Percentiles rank a stretch among this genome's conserved stretches.
phyloP scores from a whole-genome alignment of 441 rosid species.

The Melianthus villosus region DNA sequence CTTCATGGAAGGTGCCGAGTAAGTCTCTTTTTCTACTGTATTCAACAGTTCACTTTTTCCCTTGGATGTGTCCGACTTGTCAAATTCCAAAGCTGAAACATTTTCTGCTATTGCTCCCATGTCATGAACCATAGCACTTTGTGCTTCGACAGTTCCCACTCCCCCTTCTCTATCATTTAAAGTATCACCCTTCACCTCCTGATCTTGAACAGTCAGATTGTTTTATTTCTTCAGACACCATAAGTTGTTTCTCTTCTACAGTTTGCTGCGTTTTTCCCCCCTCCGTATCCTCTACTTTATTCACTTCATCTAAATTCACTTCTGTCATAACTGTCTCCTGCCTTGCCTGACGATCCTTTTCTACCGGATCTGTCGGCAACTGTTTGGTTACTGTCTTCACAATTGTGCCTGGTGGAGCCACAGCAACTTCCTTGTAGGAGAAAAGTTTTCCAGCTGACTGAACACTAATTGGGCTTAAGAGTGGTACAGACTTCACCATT shows the following conservation, averaged over 20 bases:
- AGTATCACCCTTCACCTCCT: conserved; percentile 13
- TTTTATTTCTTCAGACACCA: conserved; percentile 18
- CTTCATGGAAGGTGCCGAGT: conserved; percentile 15
- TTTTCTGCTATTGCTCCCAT: conserved; percentile 15
- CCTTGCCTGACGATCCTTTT: conserved; percentile 16
- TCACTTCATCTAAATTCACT: conserved; percentile 12
- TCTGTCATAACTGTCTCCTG: conserved; percentile 23
- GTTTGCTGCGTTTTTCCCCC: conserved; percentile 20
- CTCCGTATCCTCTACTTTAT: conserved; percentile 16
- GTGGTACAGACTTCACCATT: conserved; percentile 32
- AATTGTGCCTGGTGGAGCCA: conserved; percentile 92
- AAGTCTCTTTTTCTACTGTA: conserved; percentile 17
- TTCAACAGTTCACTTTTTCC: conserved; percentile 15
- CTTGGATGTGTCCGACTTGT: conserved; percentile 16
- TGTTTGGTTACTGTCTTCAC: conserved; percentile 76
- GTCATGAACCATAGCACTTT: conserved; percentile 12
- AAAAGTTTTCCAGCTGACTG: conserved; percentile 77
- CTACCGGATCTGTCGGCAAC: conserved; percentile 34
- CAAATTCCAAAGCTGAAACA: conserved; percentile 12
- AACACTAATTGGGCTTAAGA: conserved; percentile 38
- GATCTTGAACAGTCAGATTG: conserved; percentile 15
- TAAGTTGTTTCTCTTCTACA: conserved; percentile 17
- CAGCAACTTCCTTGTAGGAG: conserved; percentile 97
- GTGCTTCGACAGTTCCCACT: conserved; percentile 16
- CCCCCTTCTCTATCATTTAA: conserved; percentile 14